A percentile compares a stretch with the other conserved stretches of the same genome.
Evolutionary conservation across 2,329 filamentous ascomycete species (phyloP).

Genomic region (Corniculantispora saksenae): DNA sequence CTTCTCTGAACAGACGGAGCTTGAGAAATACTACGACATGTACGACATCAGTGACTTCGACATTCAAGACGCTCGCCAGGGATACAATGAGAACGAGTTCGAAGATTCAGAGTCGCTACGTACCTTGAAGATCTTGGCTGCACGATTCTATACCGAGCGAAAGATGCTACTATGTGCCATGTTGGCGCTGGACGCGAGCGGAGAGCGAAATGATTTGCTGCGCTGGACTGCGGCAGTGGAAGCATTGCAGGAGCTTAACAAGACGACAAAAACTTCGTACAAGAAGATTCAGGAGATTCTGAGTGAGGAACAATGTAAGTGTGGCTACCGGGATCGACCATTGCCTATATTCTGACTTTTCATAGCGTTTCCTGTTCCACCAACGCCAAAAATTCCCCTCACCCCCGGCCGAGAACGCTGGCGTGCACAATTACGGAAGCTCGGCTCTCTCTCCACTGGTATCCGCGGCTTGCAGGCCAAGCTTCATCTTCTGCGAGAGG

Average conservation of each 20-base stretch:
- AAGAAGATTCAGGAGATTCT: slow-evolving; percentile 69
- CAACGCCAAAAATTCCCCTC: slow-evolving; percentile 60
- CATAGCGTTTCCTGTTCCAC: slow-evolving; percentile 54
- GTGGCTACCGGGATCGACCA: slow-evolving; percentile 16
- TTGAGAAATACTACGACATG: slow-evolving; percentile 91
- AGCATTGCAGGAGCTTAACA: slow-evolving; percentile 67
- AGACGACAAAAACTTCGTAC: slow-evolving; percentile 62
- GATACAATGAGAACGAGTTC: slow-evolving; percentile 66
- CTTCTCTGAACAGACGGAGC: slow-evolving; percentile 75
- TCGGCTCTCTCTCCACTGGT: slow-evolving; percentile 84
- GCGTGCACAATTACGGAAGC: slow-evolving; percentile 82
- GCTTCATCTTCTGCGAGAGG: slow-evolving; percentile 86
- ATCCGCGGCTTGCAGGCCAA: slow-evolving; percentile 93
- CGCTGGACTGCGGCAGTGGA: slow-evolving; percentile 80
- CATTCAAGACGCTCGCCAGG: slow-evolving; percentile 67
- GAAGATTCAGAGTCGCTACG: slow-evolving; percentile 79
- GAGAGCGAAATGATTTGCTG: slow-evolving; percentile 72
- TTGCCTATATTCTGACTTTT: background rate
- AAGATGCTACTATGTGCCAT: slow-evolving; percentile 89
- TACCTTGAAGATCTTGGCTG: slow-evolving; percentile 77
- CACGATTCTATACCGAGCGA: slow-evolving; percentile 76
- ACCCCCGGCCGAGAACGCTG: slow-evolving; percentile 80
- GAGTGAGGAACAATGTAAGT: slow-evolving; percentile 76
- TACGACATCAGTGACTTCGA: slow-evolving; percentile 78
- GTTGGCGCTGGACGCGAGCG: slow-evolving; percentile 80